Base-by-base conservation (phyloP, 805 yeast genomes). In the Candida ovalis region DNA sequence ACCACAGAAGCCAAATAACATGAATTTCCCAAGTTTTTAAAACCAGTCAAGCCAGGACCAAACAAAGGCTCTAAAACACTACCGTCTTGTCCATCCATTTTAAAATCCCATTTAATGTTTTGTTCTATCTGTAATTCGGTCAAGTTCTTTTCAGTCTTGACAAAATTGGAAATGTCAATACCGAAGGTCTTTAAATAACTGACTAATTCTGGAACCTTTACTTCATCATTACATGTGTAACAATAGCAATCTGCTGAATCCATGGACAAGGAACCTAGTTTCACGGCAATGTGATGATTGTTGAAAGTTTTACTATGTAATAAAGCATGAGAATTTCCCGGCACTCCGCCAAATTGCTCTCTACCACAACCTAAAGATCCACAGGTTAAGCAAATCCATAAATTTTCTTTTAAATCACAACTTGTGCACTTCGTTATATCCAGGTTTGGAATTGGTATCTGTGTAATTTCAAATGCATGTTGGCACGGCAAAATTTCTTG, bases 351-450 rank as follows among this genome's bases (percentile, higher is more conserved):
- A 61, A 87, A 88, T 66, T 94, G 99, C 28, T 83, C 82, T 54
- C 99, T 74, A 5, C 99, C 99, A 69, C 99, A 94, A 4, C 97
- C 97, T 10, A 90, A 58, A n/a, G 77, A 70, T 1, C 99, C 99
- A 75, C 99, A 94, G 43, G 78, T 78, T 41, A 94, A 68, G 70
- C 99, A 94, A 17, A 94, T 73, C 99, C 99, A 94, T 42, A 94
- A 68, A 62, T 94, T 94, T 54, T 84, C 86, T 27, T 68, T 66
- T 54, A 94, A 71, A 1, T 77, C 86, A 69, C 96, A 87, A 10
- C 63, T 64, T 2, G 57, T 52, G 64, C 95, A 87, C 43, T 76
- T 60, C 0, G 71, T 51, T 3, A 76, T 52, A 30, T 77, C 72
- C 3, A 63, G 22, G 42, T 59, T 23, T n/a, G 47, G 43, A 2